Percentiles rank a stretch among this genome's conserved stretches.
Evolutionary conservation across 148 eudicot genomes (phyloP).

Genomic region (Rhododendron ferrugineum): DNA sequence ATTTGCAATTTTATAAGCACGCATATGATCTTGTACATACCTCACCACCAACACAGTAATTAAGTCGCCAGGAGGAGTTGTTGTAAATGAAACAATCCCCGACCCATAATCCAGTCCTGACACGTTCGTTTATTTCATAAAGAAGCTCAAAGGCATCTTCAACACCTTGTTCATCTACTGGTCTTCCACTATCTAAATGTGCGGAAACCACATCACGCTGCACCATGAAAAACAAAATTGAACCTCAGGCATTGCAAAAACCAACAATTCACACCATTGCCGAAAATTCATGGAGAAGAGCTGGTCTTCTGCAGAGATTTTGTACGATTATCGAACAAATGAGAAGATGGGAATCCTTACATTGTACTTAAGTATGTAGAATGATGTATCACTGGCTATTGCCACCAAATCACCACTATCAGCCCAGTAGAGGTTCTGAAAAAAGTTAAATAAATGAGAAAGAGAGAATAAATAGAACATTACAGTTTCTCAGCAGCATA

Average conservation of each 20-base stretch:
- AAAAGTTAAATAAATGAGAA: constrained; percentile 10
- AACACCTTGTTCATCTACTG: constrained; percentile 83
- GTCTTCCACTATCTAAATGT: constrained; percentile 82
- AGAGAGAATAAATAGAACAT: constrained; percentile 3
- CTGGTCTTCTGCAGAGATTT: not conserved
- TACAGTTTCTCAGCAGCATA: not conserved
- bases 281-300: not conserved
- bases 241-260: not conserved
- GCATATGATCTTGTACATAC: constrained; percentile 29
- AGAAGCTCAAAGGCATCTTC: constrained; percentile 95
- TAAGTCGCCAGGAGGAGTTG: constrained; percentile 92
- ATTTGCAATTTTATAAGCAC: not conserved
- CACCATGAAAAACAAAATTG: constrained; percentile 19
- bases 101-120: constrained; percentile 96
- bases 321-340: not conserved
- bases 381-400: constrained; percentile 93
- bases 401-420: constrained; percentile 98
- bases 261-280: not conserved
- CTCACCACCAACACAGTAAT: constrained; percentile 99
- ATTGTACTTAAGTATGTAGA: constrained; percentile 90
- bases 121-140: constrained; percentile 90
- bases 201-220: constrained; percentile 92
- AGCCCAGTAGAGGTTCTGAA: constrained; percentile 97
- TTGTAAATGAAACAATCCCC: constrained; percentile 98
- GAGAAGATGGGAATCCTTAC: constrained; percentile 36